phyloP scores from a whole-genome alignment of 345 rosid genomes.

The Eucalyptus curtisii region DNA sequence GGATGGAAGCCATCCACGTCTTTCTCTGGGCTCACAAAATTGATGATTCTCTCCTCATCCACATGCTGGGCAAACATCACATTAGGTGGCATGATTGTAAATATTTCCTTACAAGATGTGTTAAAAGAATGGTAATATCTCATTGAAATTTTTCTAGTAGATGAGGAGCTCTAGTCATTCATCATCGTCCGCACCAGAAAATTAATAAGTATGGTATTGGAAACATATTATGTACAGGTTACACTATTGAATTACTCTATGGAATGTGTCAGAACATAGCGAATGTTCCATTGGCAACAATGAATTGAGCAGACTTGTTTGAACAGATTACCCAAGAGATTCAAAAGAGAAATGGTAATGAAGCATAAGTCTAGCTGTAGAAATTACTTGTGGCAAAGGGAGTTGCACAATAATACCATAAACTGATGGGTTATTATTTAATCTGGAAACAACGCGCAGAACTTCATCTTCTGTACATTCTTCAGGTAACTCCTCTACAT shows the following conservation, averaged over 20 bases:
- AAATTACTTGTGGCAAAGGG: slow-evolving; percentile 18
- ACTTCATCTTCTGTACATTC: slow-evolving; percentile 9
- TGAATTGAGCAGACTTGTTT: neutral
- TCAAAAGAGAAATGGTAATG: neutral
- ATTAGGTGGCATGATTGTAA: neutral
- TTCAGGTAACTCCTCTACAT: neutral
- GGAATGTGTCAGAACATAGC: neutral
- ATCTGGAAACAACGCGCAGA: neutral
- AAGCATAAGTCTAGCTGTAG: neutral
- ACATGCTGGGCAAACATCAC: slow-evolving; percentile 1
- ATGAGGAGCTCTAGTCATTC: neutral
- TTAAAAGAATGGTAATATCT: neutral
- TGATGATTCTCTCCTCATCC: slow-evolving; percentile 12
- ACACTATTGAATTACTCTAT: neutral
- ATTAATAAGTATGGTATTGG: neutral
- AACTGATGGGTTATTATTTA: slow-evolving; percentile 5
- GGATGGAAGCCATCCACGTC: slow-evolving; percentile 29
- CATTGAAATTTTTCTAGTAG: neutral
- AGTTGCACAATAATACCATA: slow-evolving; percentile 24
- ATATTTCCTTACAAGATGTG: neutral
- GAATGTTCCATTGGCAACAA: neutral
- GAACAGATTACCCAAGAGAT: neutral
- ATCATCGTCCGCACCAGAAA: neutral
- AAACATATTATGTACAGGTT: neutral
- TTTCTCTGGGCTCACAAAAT: slow-evolving; percentile 10